These are phyloP conservation scores for Citrus australasica DNA, from an alignment of 345 rosid species.

Conservation along the genomic window DNA sequence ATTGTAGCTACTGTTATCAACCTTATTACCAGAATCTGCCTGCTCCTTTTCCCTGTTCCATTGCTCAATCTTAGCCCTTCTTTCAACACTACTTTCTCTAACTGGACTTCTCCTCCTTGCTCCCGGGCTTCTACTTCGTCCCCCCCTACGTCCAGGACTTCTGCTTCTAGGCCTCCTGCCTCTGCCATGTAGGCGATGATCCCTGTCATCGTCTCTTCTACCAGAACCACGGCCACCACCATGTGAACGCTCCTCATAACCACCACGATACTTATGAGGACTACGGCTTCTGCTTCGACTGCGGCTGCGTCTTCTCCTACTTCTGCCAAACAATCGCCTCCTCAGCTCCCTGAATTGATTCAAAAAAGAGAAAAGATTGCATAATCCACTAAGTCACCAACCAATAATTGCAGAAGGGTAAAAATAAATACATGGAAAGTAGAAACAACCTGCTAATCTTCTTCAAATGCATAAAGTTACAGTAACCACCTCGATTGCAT, in stretches of 20 bases:
- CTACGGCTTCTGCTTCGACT: conserved; percentile 49
- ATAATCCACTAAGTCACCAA: background rate
- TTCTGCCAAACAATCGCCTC: conserved; percentile 37
- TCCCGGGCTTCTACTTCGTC: conserved; percentile 39
- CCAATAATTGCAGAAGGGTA: background rate
- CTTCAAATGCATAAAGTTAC: conserved; percentile 68
- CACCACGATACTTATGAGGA: conserved; percentile 28
- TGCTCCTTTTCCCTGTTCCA: conserved; percentile 63
- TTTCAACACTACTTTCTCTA: conserved; percentile 50
- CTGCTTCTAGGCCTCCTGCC: conserved; percentile 45
- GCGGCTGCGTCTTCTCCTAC: conserved; percentile 30
- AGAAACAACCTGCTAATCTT: conserved; percentile 42
- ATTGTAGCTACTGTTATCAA: conserved; percentile 8
- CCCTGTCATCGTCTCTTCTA: conserved; percentile 43
- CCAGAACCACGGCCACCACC: conserved; percentile 32
- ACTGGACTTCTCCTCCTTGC: conserved; percentile 42
- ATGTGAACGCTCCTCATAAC: conserved; percentile 29
- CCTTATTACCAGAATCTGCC: conserved; percentile 10
- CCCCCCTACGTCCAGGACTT: conserved; percentile 42
- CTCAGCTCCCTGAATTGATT: conserved; percentile 46
- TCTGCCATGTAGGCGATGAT: conserved; percentile 28
- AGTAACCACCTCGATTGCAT: conserved; percentile 56
- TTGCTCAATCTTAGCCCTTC: conserved; percentile 53
- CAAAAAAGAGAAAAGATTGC: background rate
- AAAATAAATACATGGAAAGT: background rate